A percentile compares a stretch with the other conserved stretches of the same genome.
Evolutionary conservation across 805 yeast genomes (phyloP).

Genomic region (Dipodascopsis uninucleata): DNA sequence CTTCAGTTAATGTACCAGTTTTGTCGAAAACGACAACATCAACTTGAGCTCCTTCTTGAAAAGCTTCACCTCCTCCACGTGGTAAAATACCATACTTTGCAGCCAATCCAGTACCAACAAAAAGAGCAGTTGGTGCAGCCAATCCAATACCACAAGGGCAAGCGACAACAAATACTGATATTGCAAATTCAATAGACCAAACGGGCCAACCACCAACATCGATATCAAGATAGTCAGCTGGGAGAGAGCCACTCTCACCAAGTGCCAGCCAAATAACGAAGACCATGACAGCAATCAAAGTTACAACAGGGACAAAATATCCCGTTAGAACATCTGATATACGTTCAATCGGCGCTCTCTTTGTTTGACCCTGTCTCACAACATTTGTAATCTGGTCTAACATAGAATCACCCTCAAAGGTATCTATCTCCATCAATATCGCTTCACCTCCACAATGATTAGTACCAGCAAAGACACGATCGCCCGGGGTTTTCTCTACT

Average conservation of each 20-base stretch:
- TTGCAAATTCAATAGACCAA: slow-evolving; percentile 75
- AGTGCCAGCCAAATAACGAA: slow-evolving; percentile 68
- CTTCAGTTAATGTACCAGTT: slow-evolving; percentile 69
- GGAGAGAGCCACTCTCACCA: slow-evolving; percentile 54
- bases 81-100: slow-evolving; percentile 74
- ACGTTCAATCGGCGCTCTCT: slow-evolving; percentile 69
- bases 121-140: slow-evolving; percentile 80
- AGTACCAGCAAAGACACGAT: slow-evolving; percentile 70
- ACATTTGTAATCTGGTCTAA: slow-evolving; percentile 66
- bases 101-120: slow-evolving; percentile 75
- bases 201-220: slow-evolving; percentile 72
- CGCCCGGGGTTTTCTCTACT: slow-evolving; percentile 54
- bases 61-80: slow-evolving; percentile 78
- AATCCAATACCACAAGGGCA: slow-evolving; percentile 85
- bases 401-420: slow-evolving; percentile 60
- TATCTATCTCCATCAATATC: slow-evolving; percentile 52
- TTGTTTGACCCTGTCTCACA: slow-evolving; percentile 69
- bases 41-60: slow-evolving; percentile 67
- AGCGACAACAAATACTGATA: slow-evolving; percentile 76
- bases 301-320: slow-evolving; percentile 67
- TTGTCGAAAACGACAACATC: slow-evolving; percentile 71
- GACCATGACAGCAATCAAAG: slow-evolving; percentile 54
- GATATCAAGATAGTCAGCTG: slow-evolving; percentile 53
- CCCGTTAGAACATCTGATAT: slow-evolving; percentile 67
- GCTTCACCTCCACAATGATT: slow-evolving; percentile 57